Evolutionary conservation across 768 basidiomycete species (phyloP).

Genomic region (Tremella yokohamensis): DNA sequence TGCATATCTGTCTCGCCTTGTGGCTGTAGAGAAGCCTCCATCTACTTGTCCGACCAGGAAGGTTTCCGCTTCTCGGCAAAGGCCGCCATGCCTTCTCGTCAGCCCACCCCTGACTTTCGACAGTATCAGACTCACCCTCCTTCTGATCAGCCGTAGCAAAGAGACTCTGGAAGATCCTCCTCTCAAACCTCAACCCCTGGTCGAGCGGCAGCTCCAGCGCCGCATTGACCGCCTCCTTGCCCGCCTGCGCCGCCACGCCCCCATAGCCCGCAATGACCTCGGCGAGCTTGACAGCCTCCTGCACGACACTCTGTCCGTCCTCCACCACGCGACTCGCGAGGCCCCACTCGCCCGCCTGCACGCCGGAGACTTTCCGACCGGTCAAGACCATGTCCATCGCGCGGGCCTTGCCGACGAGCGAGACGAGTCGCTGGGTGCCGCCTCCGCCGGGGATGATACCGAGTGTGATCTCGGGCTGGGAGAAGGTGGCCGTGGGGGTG

Average conservation of each 20-base stretch:
- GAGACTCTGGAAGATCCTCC: constrained; percentile 80
- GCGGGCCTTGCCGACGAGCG: constrained; percentile 81
- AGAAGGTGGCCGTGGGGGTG: constrained; percentile 83
- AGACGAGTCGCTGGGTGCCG: constrained; percentile 84
- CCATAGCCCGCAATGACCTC: constrained; percentile 76
- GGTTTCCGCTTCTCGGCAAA: constrained; percentile 92
- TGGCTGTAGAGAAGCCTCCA: too few species aligned
- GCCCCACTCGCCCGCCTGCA: constrained; percentile 82
- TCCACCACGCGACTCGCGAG: constrained; percentile 76
- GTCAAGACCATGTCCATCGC: constrained; percentile 93
- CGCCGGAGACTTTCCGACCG: constrained; percentile 72
- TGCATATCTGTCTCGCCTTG: too few species aligned
- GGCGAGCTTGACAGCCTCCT: constrained; percentile 79
- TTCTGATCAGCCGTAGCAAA: constrained; percentile 95
- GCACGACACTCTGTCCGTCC: constrained; percentile 72
- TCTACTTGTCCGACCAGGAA: constrained; percentile 65
- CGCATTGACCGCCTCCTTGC: constrained; percentile 89
- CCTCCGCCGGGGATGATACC: constrained; percentile 94
- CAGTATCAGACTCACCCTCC: constrained; percentile 63
- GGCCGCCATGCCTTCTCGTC: constrained; percentile 74
- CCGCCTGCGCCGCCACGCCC: constrained; percentile 73
- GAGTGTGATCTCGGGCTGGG: constrained; percentile 93
- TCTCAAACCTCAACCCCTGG: constrained; percentile 82
- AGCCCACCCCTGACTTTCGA: background rate
- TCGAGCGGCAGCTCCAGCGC: constrained; percentile 76